Evolutionary conservation across 805 yeast species (phyloP), one percentile per base, ranked within the genome.

Genomic region (Wickerhamomyces queroliae): DNA sequence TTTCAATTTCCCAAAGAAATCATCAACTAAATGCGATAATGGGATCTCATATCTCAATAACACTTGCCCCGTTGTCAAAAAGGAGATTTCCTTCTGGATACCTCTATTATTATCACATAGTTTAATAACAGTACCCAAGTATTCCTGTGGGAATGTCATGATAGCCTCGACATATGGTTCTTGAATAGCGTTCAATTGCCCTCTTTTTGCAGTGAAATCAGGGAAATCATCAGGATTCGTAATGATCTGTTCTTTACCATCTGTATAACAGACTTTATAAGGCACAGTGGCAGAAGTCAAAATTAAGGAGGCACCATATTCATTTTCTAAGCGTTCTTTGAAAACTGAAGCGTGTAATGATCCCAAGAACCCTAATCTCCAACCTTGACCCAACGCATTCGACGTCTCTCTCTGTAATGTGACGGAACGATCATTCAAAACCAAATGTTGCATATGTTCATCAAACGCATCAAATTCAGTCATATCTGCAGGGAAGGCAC

Each of bases 201-300:
- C 61, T 39, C 59, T 60, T 23, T 63, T 64, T 8, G 53, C 51
- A 11, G 62, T 51, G 34, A 58, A 53, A 38, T 79, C 88, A 0
- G 98, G 98, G 61, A 91, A 91, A 37, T 88, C 93, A 54, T 88
- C 93, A 0, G 99, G 98, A 53, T 91, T 93, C 2, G 93, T 83
- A 43, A 93, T 73, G 13, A 82, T 69, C 42, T 70, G 62, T 43
- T 78, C 85, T 0, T 60, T 62, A 0, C 88, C 95, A 49, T 84
- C 80, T 35, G 66, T 67, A 54, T 74, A 79, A n/a, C 76, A 69
- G 11, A 93, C 66, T 51, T 82, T 78, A 58, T 90, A 93, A 0
- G 98, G 98, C 11, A 91, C 99, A 0, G 97, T 90, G 1, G 99
- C 97, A 9, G 95, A 90, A 0, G 98, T 93, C 43, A 91, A 80